A percentile compares a stretch with the other conserved stretches of the same genome.
phyloP scores from a whole-genome alignment of 2,329 filamentous ascomycete species.

The Ceratocystis lukuohia region DNA sequence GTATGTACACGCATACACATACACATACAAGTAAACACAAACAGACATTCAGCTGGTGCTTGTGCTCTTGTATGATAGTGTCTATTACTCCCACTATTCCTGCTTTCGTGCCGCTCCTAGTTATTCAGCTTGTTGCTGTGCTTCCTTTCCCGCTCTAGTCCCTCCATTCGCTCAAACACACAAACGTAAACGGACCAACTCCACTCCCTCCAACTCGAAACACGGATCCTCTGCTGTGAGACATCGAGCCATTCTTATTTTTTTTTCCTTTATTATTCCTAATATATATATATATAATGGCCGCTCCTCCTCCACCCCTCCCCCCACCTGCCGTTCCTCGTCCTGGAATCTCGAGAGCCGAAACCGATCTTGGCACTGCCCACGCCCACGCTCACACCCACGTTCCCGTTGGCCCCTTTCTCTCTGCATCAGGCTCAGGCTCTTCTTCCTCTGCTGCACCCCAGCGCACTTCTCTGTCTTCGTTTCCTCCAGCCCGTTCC shows the following conservation, averaged over 20 bases:
- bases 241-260: no score
- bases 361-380: conserved; percentile 10
- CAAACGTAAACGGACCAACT: neutral
- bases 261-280: no score
- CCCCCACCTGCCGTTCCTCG: conserved; percentile 11
- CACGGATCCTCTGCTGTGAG: neutral
- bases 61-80: neutral
- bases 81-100: neutral
- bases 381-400: neutral
- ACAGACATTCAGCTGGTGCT: neutral
- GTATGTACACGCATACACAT: no score
- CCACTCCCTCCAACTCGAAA: neutral
- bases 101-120: neutral
- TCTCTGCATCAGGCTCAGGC: neutral
- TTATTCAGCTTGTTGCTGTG: neutral
- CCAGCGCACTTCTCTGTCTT: conserved; percentile 47
- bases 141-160: neutral
- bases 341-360: conserved; percentile 14
- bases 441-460: neutral
- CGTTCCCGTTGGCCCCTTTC: neutral
- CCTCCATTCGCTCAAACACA: neutral
- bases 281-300: conserved; percentile 17
- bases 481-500: conserved; percentile 47
- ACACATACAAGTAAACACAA: no score
- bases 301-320: conserved; percentile 10